phyloP scores from a whole-genome alignment of 2,329 filamentous ascomycete genomes.

The Paraphoma chrysanthemicola region DNA sequence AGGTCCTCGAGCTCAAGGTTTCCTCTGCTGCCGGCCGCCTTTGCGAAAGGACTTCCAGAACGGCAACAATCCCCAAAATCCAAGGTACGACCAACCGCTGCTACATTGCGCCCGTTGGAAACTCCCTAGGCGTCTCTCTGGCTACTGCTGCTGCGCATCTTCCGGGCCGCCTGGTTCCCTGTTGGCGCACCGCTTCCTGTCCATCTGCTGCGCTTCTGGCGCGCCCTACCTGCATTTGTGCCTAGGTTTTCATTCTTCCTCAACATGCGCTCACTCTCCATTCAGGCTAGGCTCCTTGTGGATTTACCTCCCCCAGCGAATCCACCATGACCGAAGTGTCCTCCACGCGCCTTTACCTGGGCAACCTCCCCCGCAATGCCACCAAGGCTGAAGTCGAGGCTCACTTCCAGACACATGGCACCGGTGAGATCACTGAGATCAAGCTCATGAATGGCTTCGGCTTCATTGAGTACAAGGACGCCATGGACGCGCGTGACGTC shows the following conservation, averaged over 20 bases:
- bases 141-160: conserved; percentile 33
- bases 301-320: conserved; percentile 20
- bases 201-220: conserved; percentile 29
- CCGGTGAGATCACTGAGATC: conserved; percentile 97
- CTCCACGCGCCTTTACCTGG: conserved; percentile 93
- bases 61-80: conserved; percentile 9
- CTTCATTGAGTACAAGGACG: conserved; percentile 99
- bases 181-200: conserved; percentile 22
- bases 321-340: conserved; percentile 81
- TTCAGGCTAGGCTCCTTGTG: conserved; percentile 41
- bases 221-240: conserved; percentile 29
- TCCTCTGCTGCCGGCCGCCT: conserved; percentile 22
- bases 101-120: conserved; percentile 30
- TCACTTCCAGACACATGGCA: conserved; percentile 94
- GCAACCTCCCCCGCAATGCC: conserved; percentile 95
- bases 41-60: conserved; percentile 23
- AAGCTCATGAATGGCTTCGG: conserved; percentile 99
- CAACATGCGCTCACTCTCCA: conserved; percentile 42
- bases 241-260: conserved; percentile 30
- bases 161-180: conserved; percentile 31
- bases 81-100: conserved; percentile 38
- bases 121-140: conserved; percentile 23
- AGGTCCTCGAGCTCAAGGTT: conserved; percentile 26
- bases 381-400: conserved; percentile 96
- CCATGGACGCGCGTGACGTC: conserved; percentile 97